Conservation (phyloP, 129 eudicot genomes). For the Cynara cardunculus region DNA sequence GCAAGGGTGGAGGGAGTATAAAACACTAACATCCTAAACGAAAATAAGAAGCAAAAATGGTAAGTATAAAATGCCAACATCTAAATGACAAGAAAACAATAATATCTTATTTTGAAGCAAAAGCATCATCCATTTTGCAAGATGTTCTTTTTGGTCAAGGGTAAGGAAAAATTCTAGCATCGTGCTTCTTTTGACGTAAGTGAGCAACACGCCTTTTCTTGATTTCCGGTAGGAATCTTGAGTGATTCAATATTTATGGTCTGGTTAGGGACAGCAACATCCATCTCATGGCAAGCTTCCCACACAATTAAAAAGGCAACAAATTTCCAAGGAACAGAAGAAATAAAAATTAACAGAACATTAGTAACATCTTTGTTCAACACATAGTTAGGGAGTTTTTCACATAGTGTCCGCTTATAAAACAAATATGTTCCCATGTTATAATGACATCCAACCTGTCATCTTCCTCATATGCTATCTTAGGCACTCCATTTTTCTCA, state of each 20-base stretch:
- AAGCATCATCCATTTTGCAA: conserved; percentile 3
- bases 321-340: neutral
- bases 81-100: neutral
- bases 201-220: neutral
- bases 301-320: neutral
- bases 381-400: neutral
- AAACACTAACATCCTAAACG: neutral
- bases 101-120: neutral
- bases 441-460: neutral
- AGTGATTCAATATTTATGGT: neutral
- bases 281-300: conserved; percentile 2
- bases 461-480: neutral
- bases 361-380: neutral
- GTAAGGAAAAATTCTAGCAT: neutral
- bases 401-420: neutral
- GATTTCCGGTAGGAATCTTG: neutral
- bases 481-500: neutral
- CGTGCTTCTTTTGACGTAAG: conserved; percentile 1
- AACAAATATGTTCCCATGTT: conserved; percentile 5
- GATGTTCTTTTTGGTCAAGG: conserved; percentile 2
- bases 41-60: neutral
- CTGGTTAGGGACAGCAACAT: conserved; percentile 7
- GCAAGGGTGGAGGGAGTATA: neutral
- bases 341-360: neutral
- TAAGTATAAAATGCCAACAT: neutral